Conservation (phyloP, 441 rosid genomes). For the Aleurites moluccanus region DNA sequence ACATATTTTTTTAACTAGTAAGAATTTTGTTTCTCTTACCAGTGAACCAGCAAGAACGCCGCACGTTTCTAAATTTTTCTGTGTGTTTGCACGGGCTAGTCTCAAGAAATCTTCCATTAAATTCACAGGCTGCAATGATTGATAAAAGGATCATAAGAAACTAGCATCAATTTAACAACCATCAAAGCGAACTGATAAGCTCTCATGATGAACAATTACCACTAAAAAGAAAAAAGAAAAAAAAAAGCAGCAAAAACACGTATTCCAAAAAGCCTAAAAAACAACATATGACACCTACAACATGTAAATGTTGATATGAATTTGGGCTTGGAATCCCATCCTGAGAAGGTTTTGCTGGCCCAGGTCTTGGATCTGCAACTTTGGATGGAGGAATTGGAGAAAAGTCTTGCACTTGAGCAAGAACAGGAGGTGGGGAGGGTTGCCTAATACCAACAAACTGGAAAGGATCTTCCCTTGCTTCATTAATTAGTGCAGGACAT, state of each 20-base stretch:
- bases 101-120: constrained; percentile 90
- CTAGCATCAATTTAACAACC: constrained; percentile 23
- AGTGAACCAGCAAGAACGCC: constrained; percentile 92
- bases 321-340: constrained; percentile 50
- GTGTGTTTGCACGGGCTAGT: constrained; percentile 73
- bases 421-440: constrained; percentile 94
- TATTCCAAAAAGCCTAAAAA: constrained; percentile 1
- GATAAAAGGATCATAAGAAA: constrained; percentile 17
- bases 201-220: no score
- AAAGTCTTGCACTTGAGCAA: constrained; percentile 63
- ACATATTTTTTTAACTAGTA: background rate
- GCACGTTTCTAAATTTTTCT: constrained; percentile 91
- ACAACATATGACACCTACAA: constrained; percentile 48
- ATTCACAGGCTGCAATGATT: constrained; percentile 63
- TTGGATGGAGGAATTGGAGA: constrained; percentile 78
- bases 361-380: constrained; percentile 99
- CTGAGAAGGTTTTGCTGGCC: constrained; percentile 70
- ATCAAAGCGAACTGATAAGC: constrained; percentile 1
- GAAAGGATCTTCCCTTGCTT: constrained; percentile 72
- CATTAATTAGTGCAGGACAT: constrained; percentile 44
- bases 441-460: constrained; percentile 73
- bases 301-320: constrained; percentile 78
- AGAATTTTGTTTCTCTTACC: constrained; percentile 45
- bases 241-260: background rate
- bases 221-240: background rate